Evolutionary conservation across 2,329 filamentous ascomycete species (phyloP).

Genomic region (Sporothrix euskadiensis): DNA sequence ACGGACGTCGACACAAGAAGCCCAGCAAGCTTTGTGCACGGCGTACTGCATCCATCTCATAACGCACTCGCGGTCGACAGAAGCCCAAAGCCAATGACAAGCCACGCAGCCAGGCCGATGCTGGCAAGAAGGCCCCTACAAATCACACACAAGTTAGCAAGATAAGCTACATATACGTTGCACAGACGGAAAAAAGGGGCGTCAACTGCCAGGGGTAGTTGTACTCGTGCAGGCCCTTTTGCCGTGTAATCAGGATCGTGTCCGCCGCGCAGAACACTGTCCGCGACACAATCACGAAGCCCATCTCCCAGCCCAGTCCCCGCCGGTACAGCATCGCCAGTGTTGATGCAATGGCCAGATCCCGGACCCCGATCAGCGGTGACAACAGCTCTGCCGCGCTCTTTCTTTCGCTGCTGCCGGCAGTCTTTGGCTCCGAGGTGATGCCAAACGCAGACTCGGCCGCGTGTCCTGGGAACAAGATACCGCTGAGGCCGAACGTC

Average conservation of each 20-base stretch:
- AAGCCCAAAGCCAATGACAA: constrained; percentile 3
- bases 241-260: constrained; percentile 25
- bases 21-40: neutral
- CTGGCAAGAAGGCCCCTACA: constrained; percentile 14
- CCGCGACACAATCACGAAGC: constrained; percentile 32
- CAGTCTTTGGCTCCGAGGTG: neutral
- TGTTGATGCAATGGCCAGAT: constrained; percentile 31
- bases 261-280: constrained; percentile 32
- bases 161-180: too few species aligned
- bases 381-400: constrained; percentile 27
- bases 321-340: constrained; percentile 29
- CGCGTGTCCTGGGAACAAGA: constrained; percentile 15
- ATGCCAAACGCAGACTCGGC: constrained; percentile 20
- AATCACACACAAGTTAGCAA: neutral
- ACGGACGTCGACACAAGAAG: too few species aligned
- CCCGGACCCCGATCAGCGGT: constrained; percentile 32
- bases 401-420: neutral
- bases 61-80: neutral
- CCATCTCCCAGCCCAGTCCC: constrained; percentile 30
- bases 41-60: neutral
- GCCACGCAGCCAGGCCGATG: constrained; percentile 12
- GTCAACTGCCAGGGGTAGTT: neutral
- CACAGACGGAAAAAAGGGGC: neutral
- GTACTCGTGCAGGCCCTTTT: constrained; percentile 23
- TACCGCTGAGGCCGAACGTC: constrained; percentile 25